These are phyloP conservation scores for Suhomyces anneliseae DNA, from an alignment of 1,139 yeast genomes.

Conservation along the genomic window DNA sequence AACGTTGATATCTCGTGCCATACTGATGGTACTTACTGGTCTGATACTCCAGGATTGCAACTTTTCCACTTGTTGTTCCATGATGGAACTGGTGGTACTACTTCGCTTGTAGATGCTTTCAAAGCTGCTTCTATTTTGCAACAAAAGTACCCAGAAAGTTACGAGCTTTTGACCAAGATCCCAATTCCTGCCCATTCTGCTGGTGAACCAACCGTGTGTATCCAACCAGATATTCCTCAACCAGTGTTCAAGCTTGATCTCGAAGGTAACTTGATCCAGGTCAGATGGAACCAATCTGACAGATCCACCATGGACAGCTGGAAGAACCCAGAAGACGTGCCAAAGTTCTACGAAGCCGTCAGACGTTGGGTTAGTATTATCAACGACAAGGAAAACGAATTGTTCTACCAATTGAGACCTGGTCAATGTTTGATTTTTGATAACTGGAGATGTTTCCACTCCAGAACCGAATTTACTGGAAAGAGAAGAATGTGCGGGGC, in stretches of 20 bases:
- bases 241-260: conserved; percentile 63
- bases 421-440: conserved; percentile 73
- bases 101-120: conserved; percentile 71
- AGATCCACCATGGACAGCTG: conserved; percentile 65
- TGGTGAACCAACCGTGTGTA: conserved; percentile 68
- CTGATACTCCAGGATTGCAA: conserved; percentile 74
- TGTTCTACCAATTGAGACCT: conserved; percentile 59
- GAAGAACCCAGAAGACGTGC: conserved; percentile 54
- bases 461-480: conserved; percentile 70
- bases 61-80: conserved; percentile 66
- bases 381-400: conserved; percentile 51
- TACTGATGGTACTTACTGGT: conserved; percentile 81
- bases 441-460: conserved; percentile 77
- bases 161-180: conserved; percentile 49
- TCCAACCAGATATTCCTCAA: conserved; percentile 59
- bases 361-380: conserved; percentile 58
- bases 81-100: conserved; percentile 73
- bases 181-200: conserved; percentile 77
- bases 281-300: conserved; percentile 77
- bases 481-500: conserved; percentile 78
- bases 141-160: conserved; percentile 53
- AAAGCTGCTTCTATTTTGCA: conserved; percentile 56
- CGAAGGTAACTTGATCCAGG: conserved; percentile 58
- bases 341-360: conserved; percentile 60
- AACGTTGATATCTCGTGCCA: conserved; percentile 66